Base-by-base conservation (phyloP, 2,329 filamentous ascomycete genomes). In the Penicillium sp. region DNA sequence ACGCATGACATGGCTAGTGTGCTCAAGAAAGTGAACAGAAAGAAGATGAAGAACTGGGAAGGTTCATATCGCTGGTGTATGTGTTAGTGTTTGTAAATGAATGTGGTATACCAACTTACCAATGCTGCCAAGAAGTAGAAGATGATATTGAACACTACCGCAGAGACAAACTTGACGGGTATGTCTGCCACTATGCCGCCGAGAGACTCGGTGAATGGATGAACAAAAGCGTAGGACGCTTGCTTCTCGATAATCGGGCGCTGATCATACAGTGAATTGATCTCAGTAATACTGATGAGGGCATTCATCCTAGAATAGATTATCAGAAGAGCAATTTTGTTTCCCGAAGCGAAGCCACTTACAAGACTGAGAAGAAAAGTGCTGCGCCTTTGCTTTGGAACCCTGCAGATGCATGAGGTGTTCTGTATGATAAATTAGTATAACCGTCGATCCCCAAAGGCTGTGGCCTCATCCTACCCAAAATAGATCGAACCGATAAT, bases 231-330 rank as follows among this genome's bases (percentile, higher is more conserved):
- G 68, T 96, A 97, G 51, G 89, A 86, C 47, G 82, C 79, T 66
- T 97, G 92, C 72, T 97, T 97, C 69, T 96, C 92, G 55, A 97
- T 90, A 62, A 97, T 95, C 3, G 90, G 89, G 34, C 92, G 31
- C 38, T 50, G 48, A 11, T 41, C 43, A 16, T 50, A 50, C 3
- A 50, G 48, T 21, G 16, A 11, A 11, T 39, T 50, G 8, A 50
- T 50, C 22, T 50, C 48, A 14, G 43, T n/a, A 31, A 50, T 11
- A n/a, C 40, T 29, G 16, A 50, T 50, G 10, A 50, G 34, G 6
- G 32, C 34, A 18, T 50, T 50, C n/a, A 41, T 50, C 8, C 38
- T 40, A 8, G 10, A 18, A 40, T 3, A 18, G 7, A 40, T 40
- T 5, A 21, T 40, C 18, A 40, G 38, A 40, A 10, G 10, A 11